These are phyloP conservation scores for Phaeotremella skinneri DNA, from an alignment of 768 basidiomycete genomes.

Conservation along the genomic window DNA sequence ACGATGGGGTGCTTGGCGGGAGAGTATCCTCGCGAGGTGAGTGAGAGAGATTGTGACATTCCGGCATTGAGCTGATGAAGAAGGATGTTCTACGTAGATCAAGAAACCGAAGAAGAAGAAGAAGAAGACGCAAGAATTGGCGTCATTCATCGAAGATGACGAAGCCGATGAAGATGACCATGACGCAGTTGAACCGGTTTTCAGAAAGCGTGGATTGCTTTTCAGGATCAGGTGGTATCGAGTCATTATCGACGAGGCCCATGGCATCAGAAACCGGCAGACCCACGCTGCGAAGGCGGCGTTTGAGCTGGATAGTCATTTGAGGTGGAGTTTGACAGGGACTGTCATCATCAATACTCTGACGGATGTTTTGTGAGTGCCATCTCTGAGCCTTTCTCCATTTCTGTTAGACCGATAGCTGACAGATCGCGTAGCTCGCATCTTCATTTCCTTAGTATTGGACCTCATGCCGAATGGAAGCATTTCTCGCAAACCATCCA, in stretches of 20 bases:
- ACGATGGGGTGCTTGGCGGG: constrained; percentile 66
- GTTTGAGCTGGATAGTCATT: constrained; percentile 54
- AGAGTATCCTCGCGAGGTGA: constrained; percentile 53
- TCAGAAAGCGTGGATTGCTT: constrained; percentile 60
- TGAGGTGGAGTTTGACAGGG: constrained; percentile 68
- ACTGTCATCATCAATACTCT: constrained; percentile 67
- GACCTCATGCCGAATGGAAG: constrained; percentile 62
- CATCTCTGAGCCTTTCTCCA: neutral
- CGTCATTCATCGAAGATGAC: constrained; percentile 52
- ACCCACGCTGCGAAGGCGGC: constrained; percentile 16
- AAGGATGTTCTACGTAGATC: constrained; percentile 2
- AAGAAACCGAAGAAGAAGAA: constrained; percentile 53
- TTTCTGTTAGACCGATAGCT: neutral
- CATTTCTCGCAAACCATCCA: constrained; percentile 57
- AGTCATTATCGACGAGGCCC: constrained; percentile 67
- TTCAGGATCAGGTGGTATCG: constrained; percentile 66
- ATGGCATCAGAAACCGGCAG: constrained; percentile 57
- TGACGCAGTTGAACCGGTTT: constrained; percentile 12
- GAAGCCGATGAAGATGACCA: constrained; percentile 32
- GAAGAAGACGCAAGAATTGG: constrained; percentile 56
- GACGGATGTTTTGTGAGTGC: constrained; percentile 56
- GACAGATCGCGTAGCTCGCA: constrained; percentile 34
- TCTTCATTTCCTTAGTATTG: constrained; percentile 54
- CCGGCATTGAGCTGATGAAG: constrained; percentile 11
- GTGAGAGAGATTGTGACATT: constrained; percentile 21